Conservation (phyloP, 495 filamentous ascomycete species). For the Tuber borchii region DNA sequence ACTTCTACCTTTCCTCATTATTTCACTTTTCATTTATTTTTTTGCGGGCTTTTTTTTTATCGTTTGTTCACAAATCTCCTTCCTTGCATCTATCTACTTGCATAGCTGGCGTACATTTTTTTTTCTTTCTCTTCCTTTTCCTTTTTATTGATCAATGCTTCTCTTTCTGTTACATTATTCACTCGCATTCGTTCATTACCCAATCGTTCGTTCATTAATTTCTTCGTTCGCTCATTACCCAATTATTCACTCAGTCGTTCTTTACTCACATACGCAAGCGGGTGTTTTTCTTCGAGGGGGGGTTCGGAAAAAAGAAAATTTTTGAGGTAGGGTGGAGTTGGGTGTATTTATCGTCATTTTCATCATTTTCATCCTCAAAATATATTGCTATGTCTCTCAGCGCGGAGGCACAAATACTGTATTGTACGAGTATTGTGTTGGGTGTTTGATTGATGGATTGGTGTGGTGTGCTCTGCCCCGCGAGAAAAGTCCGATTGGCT, state of each 20-base stretch:
- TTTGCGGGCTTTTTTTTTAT: slow-evolving; percentile 4
- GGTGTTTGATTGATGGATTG: background rate
- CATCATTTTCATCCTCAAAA: background rate
- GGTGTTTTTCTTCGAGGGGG: background rate
- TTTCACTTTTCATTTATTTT: background rate
- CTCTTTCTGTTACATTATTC: background rate
- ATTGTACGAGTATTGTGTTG: background rate
- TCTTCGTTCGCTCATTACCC: background rate
- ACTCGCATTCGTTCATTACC: background rate
- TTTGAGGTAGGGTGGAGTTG: background rate
- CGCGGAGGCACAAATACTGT: background rate
- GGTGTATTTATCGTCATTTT: background rate
- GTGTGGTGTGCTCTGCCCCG: background rate
- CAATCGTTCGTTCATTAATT: background rate
- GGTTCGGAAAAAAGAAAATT: background rate
- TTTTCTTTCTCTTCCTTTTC: slow-evolving; percentile 5
- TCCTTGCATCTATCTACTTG: background rate
- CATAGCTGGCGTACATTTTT: slow-evolving; percentile 8
- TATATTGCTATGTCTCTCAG: background rate
- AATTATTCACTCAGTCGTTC: background rate
- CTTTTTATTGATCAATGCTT: slow-evolving; percentile 17
- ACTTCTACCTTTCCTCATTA: slow-evolving; percentile 6
- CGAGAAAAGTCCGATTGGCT: background rate
- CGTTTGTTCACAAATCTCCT: slow-evolving; percentile 10
- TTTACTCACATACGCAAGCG: background rate